A percentile compares a stretch with the other conserved stretches of the same genome.
Evolutionary conservation across 805 yeast species (phyloP).

Genomic region (Candida ascalaphidarum): DNA sequence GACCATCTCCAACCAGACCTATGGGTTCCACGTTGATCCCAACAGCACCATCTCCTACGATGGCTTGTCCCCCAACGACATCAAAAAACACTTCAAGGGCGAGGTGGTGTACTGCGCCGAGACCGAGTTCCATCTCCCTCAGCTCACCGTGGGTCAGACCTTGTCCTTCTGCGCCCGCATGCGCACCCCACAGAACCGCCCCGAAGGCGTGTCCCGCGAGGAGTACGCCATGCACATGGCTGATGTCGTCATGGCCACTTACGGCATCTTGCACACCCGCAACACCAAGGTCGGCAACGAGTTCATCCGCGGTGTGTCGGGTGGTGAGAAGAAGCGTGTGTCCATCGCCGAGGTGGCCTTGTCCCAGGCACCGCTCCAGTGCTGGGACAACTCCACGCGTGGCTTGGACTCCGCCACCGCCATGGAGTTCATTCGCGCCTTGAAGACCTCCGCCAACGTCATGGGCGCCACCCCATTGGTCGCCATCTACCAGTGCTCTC

Average conservation of each 20-base stretch:
- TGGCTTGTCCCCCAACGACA: constrained; percentile 46
- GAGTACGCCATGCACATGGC: constrained; percentile 46
- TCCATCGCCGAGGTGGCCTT: constrained; percentile 73
- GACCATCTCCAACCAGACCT: constrained; percentile 55
- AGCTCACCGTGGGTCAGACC: constrained; percentile 59
- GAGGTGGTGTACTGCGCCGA: constrained; percentile 68
- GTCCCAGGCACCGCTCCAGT: constrained; percentile 53
- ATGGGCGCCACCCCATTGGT: constrained; percentile 46
- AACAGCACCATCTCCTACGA: constrained; percentile 43
- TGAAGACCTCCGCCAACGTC: constrained; percentile 52
- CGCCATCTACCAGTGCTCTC: constrained; percentile 62
- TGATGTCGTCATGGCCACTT: constrained; percentile 42
- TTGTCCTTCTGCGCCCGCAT: constrained; percentile 53
- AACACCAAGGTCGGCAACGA: constrained; percentile 57
- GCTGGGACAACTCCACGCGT: constrained; percentile 81
- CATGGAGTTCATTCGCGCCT: constrained; percentile 58
- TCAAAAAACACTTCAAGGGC: constrained; percentile 48
- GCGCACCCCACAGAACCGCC: constrained; percentile 55
- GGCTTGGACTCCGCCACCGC: constrained; percentile 85
- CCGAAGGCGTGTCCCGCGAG: constrained; percentile 51
- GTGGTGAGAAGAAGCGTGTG: constrained; percentile 83
- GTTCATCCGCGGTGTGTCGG: constrained; percentile 65
- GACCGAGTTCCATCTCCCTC: constrained; percentile 60
- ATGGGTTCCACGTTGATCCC: constrained; percentile 45
- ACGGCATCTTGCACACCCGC: constrained; percentile 53